Conservation (phyloP, 163 green algal genomes). For the Chlorella variabilis region DNA sequence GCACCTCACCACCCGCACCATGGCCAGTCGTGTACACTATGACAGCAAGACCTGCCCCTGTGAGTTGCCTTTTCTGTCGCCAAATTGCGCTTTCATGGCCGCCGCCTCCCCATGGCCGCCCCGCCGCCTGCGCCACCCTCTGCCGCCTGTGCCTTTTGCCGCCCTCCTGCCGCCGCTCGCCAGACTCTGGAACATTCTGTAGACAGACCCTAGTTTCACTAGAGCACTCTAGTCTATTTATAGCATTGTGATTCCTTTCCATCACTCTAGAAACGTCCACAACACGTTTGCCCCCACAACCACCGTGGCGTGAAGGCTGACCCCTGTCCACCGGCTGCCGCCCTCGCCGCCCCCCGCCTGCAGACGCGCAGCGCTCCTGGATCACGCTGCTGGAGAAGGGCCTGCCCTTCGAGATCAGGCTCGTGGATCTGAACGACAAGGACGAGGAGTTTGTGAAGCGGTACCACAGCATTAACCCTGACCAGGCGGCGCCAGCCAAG, state of each 20-base stretch:
- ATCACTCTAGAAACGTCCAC: too few species aligned
- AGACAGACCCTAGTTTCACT: too few species aligned
- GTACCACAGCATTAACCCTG: conserved; percentile 10
- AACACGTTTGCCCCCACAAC: too few species aligned
- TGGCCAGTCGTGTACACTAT: conserved; percentile 19
- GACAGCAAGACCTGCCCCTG: conserved; percentile 40
- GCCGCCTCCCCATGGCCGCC: background rate
- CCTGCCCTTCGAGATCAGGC: conserved; percentile 30
- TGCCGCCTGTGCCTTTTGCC: too few species aligned
- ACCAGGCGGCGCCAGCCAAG: conserved; percentile 28
- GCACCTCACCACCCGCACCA: background rate
- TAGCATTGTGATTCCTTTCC: too few species aligned
- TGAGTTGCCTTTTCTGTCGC: background rate
- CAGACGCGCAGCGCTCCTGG: conserved; percentile 36
- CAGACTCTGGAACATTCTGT: too few species aligned
- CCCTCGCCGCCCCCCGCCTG: background rate
- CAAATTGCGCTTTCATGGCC: background rate
- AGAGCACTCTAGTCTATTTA: too few species aligned
- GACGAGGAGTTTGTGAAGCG: conserved; percentile 29
- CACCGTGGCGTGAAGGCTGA: too few species aligned
- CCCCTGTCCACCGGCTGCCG: too few species aligned
- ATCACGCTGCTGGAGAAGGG: conserved; percentile 42
- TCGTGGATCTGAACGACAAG: conserved; percentile 43
- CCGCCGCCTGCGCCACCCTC: background rate
- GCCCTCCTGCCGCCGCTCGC: too few species aligned